Base-by-base conservation (phyloP, 306 rosid genomes). In the Quercus suber region DNA sequence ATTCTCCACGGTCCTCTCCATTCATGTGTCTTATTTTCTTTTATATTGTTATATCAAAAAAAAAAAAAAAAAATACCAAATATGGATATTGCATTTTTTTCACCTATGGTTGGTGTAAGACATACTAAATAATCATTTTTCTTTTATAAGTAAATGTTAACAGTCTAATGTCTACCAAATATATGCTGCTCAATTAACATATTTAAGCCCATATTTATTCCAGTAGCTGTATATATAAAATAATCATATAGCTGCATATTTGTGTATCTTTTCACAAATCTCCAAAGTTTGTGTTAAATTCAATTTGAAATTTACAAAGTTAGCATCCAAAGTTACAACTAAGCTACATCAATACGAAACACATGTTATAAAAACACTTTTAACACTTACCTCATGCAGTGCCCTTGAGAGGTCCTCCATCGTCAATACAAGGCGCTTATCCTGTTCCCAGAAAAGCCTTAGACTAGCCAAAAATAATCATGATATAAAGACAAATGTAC, bases 391-490 rank as follows among this genome's bases (percentile, higher is more conserved):
- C 90, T 93, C 96, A 41, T 70, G 86, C 63, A 93, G 69, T 11
- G 98, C 93, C 78, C 87, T 93, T 12, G 98, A 89, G 57, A 91
- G 85, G 83, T 93, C 98, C 80, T 93, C 97, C 97, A 89, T 93
- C 1, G 94, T 86, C 86, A 93, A 85, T 80, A 86, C 88, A 18
- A 87, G 84, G 76, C 99, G 94, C 86, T 91, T 95, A 60, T 95
- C 99, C 98, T 95, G 93, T 70, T 73, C 43, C 76, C 72, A 41
- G 21, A 65, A 35, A 78, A 76, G 74, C 61, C 77, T 79, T 60
- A 76, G 74, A 79, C 71, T 27, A 30, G 30, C 79, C 43, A 75
- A 33, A 79, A 20, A 43, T 63, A 71, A n/a, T 65, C 28, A 59
- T 56, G 51, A 37, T 5, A 53, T 49, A 59, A 35, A 59, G 45